Evolutionary conservation across 129 eudicot genomes (phyloP).

Genomic region (Kitagawia praeruptora): DNA sequence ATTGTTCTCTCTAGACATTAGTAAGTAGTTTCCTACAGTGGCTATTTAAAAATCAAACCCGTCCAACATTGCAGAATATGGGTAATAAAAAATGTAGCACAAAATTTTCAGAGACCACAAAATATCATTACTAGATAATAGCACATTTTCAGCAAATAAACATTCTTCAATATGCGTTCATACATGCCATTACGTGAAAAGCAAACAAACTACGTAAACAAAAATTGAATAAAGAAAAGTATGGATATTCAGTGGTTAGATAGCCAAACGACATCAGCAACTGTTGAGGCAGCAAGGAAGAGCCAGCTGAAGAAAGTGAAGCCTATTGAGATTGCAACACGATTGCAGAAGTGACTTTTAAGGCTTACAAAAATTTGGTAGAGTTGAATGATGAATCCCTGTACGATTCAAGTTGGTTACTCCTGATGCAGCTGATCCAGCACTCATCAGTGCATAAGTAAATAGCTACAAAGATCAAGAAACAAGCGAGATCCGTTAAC

Average conservation of each 20-base stretch:
- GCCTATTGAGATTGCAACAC: slow-evolving; percentile 63
- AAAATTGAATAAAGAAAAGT: not conserved
- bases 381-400: slow-evolving; percentile 69
- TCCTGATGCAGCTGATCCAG: slow-evolving; percentile 94
- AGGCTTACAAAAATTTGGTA: slow-evolving; percentile 86
- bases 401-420: slow-evolving; percentile 75
- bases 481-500: not conserved
- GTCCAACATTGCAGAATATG: too few relatives aligned
- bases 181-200: not conserved
- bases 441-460: slow-evolving; percentile 80
- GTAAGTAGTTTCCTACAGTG: too few relatives aligned
- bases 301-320: slow-evolving; percentile 70
- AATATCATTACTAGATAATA: too few relatives aligned
- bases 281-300: slow-evolving; percentile 51
- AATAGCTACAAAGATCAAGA: slow-evolving; percentile 35
- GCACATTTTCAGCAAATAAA: too few relatives aligned
- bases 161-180: too few relatives aligned
- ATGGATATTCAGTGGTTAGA: not conserved
- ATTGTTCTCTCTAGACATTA: too few relatives aligned
- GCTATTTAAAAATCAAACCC: too few relatives aligned
- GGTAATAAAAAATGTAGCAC: too few relatives aligned
- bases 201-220: not conserved
- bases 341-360: slow-evolving; percentile 59
- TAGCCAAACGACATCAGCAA: slow-evolving; percentile 72
- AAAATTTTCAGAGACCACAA: too few relatives aligned